Conservation (phyloP, 2,329 filamentous ascomycete genomes). For the Fusarium haematococcum region DNA sequence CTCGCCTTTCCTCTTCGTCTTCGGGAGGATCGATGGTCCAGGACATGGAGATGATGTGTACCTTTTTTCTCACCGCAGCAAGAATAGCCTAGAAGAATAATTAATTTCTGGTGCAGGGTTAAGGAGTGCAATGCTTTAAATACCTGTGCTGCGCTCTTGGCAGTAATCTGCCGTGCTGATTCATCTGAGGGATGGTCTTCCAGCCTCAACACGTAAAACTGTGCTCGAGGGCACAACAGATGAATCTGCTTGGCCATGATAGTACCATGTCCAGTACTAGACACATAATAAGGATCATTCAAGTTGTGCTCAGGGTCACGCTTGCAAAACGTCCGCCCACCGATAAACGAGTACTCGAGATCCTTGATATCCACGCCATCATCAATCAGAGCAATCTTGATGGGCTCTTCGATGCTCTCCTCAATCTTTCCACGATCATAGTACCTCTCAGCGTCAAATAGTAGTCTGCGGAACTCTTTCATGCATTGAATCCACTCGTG, state of each 20-base stretch:
- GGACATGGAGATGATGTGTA: constrained; percentile 53
- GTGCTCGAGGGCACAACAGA: constrained; percentile 34
- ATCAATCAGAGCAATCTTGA: constrained; percentile 53
- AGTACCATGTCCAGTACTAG: constrained; percentile 43
- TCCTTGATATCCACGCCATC: constrained; percentile 51
- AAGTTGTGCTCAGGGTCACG: not conserved
- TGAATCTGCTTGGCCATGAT: constrained; percentile 45
- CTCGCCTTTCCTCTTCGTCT: not conserved
- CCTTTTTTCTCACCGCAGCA: constrained; percentile 44
- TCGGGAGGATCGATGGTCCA: constrained; percentile 47
- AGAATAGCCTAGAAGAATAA: constrained; percentile 42
- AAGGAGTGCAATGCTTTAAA: no score
- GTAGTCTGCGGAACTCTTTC: constrained; percentile 35
- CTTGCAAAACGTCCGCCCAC: constrained; percentile 44
- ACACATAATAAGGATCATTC: constrained; percentile 41
- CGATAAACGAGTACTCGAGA: constrained; percentile 41
- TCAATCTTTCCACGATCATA: constrained; percentile 2
- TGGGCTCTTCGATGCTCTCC: constrained; percentile 32
- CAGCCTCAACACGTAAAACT: constrained; percentile 34
- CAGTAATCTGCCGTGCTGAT: not conserved
- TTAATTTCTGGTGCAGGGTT: not conserved
- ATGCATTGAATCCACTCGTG: constrained; percentile 45
- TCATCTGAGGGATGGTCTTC: constrained; percentile 1
- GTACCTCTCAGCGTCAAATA: constrained; percentile 36
- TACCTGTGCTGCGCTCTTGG: constrained; percentile 8